phyloP scores from a whole-genome alignment of 73 alveolate genomes.

The Tetrahymena borealis region DNA sequence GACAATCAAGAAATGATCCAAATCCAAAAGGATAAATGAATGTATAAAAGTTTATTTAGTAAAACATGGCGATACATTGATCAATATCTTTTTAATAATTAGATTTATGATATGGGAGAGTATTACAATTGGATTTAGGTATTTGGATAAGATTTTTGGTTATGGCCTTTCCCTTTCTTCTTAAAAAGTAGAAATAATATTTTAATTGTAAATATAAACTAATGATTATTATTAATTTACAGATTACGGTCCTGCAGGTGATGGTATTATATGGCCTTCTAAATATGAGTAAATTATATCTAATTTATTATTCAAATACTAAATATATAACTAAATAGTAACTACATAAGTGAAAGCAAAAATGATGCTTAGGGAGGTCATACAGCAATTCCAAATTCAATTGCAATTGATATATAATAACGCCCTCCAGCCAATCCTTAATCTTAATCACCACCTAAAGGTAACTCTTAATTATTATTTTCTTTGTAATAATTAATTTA shows the following conservation, averaged over 20 bases:
- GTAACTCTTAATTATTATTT: too few relatives aligned
- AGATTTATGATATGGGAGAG: slow-evolving; percentile 70
- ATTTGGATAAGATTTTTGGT: slow-evolving; percentile 81
- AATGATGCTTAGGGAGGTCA: not conserved
- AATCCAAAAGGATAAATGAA: not conserved
- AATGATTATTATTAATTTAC: not conserved
- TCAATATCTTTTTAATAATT: slow-evolving; percentile 1
- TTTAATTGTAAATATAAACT: not conserved
- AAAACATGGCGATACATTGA: too few relatives aligned
- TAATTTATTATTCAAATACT: not conserved
- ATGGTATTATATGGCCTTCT: slow-evolving; percentile 85
- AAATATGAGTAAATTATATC: not conserved
- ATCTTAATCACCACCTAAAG: not conserved
- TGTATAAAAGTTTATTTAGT: too few relatives aligned
- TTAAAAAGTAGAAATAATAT: not conserved
- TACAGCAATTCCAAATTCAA: too few relatives aligned
- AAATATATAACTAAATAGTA: not conserved
- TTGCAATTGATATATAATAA: not conserved
- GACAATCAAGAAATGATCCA: slow-evolving; percentile 13
- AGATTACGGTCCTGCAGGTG: slow-evolving; percentile 82
- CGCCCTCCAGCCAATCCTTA: not conserved
- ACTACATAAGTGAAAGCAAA: not conserved
- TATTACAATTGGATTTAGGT: slow-evolving; percentile 73
- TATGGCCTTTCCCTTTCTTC: slow-evolving; percentile 81
- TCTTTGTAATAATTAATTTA: not conserved